Conservation (phyloP, 768 basidiomycete species). For the Dentipellis sp. region DNA sequence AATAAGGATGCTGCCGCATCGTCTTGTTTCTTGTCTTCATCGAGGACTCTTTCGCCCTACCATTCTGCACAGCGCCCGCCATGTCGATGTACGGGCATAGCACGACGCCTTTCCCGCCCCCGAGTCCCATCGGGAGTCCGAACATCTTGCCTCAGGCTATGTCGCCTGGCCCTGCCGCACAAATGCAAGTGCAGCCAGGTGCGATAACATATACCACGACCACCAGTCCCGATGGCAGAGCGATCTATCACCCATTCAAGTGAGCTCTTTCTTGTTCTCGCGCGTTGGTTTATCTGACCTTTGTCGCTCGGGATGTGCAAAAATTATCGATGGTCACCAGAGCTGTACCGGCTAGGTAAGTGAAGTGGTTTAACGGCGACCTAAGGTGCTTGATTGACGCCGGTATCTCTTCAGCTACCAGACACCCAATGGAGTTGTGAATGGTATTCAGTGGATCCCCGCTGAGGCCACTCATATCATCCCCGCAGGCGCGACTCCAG, state of each 20-base stretch:
- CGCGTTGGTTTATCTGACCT: too few relatives aligned
- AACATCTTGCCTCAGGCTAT: neutral
- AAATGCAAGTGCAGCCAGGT: conserved; percentile 58
- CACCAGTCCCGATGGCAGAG: conserved; percentile 48
- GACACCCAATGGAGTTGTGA: conserved; percentile 56
- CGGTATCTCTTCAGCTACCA: conserved; percentile 45
- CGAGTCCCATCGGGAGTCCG: conserved; percentile 11
- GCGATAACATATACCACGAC: conserved; percentile 67
- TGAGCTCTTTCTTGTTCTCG: conserved; percentile 16
- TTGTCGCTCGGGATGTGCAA: neutral
- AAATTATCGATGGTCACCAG: conserved; percentile 24
- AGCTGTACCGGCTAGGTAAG: conserved; percentile 67
- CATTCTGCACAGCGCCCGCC: neutral
- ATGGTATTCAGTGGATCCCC: conserved; percentile 58
- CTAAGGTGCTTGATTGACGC: neutral
- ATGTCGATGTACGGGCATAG: conserved; percentile 12
- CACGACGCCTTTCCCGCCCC: conserved; percentile 5
- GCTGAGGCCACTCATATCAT: conserved; percentile 57
- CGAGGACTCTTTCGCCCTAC: neutral
- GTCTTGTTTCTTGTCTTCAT: neutral
- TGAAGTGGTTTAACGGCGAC: conserved; percentile 15
- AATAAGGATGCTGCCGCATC: neutral
- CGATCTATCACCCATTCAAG: conserved; percentile 70
- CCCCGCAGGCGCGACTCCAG: conserved; percentile 53
- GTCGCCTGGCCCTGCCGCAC: conserved; percentile 23